Base-by-base conservation (phyloP, 2,329 filamentous ascomycete genomes). In the Nannizziopsis barbatae region DNA sequence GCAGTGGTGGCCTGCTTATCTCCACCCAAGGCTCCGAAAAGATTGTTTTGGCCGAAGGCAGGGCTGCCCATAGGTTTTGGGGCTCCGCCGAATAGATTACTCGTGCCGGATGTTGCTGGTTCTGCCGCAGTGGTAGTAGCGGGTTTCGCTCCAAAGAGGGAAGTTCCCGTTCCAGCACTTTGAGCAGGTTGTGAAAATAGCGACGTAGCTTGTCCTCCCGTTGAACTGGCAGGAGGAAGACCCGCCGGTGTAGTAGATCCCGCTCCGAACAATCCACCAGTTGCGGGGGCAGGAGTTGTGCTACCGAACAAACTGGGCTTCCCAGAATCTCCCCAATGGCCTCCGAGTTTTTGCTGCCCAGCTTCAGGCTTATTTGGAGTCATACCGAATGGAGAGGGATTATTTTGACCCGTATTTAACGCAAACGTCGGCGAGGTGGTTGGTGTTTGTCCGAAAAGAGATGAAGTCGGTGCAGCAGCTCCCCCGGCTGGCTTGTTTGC, bases 211-310 rank as follows among this genome's bases (percentile, higher is more conserved):
- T 59, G 54, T 7, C 59, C 60, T 15, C 59, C 54, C 37, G 65
- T 55, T 35, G 54, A 52, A 35, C 54, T 56, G 27, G 59, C 52
- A 30, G 71, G 51, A 20, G 72, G 72, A 52, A 70, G 70, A 5
- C 71, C 71, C 46, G 71, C 71, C 43, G 73, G 73, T 30, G 72
- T 75, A 14, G 72, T 74, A 12, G 72, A 74, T 42, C 63, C 56
- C 49, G 62, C 66, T 39, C 60, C 62, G 51, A 71, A 70, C 40
- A 66, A 51, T n/a, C 52, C 56, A 42, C 55, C 52, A n/a, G 58
- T 60, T 30, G 63, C 58, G 38, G 65, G 61, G 20, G 62, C 63
- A 42, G 69, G 67, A 15, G 67, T 69, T 7, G 55, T 54, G 52
- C 53, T 61, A 36, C 63, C 63, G 48, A 69, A 68, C 8, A 64